These are phyloP conservation scores for Vicia villosa DNA, from an alignment of 306 rosid genomes.

Conservation along the genomic window DNA sequence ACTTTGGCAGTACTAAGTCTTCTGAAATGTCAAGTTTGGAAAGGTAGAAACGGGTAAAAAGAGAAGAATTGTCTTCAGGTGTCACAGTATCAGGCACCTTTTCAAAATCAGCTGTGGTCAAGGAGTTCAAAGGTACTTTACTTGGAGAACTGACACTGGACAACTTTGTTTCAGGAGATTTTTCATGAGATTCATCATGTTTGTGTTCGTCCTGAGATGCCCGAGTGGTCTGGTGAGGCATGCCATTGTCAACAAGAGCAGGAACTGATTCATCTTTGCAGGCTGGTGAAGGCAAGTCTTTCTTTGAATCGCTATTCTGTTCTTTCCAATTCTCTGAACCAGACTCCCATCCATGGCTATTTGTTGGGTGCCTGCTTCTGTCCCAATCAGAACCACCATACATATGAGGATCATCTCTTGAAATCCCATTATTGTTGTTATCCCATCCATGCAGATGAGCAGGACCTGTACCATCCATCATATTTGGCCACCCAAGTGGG, in stretches of 20 bases:
- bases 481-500: constrained; percentile 87
- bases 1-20: constrained; percentile 63
- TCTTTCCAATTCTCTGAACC: constrained; percentile 84
- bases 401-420: constrained; percentile 78
- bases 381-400: constrained; percentile 92
- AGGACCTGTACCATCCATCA: constrained; percentile 93
- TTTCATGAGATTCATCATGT: constrained; percentile 45
- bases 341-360: constrained; percentile 86
- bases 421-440: constrained; percentile 75
- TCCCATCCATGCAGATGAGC: constrained; percentile 95
- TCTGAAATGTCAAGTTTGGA: constrained; percentile 87
- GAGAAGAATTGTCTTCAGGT: constrained; percentile 48
- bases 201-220: constrained; percentile 56
- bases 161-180: constrained; percentile 59
- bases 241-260: constrained; percentile 54
- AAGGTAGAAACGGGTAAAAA: constrained; percentile 71
- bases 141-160: constrained; percentile 54
- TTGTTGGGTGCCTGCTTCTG: constrained; percentile 73
- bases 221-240: constrained; percentile 54
- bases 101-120: constrained; percentile 41
- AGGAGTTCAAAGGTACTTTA: constrained; percentile 52
- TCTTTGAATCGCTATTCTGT: constrained; percentile 67
- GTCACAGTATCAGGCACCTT: constrained; percentile 49
- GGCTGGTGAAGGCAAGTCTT: constrained; percentile 77
- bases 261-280: constrained; percentile 60